Base-by-base conservation (phyloP, 106 monocot species). In the Dendrobium huoshanense region DNA sequence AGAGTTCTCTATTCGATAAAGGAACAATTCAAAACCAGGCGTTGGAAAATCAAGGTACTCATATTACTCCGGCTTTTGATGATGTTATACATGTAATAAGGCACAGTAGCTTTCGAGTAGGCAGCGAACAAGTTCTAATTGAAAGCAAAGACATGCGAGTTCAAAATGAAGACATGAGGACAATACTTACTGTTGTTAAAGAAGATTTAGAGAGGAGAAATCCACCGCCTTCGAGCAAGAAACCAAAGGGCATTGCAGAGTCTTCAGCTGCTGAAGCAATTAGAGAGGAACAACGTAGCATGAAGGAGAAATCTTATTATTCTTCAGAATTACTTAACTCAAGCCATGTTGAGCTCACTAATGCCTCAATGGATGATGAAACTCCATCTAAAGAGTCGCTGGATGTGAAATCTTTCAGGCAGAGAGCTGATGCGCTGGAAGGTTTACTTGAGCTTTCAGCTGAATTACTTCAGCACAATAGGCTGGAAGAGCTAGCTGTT, bases 401-500 rank as follows among this genome's bases (percentile, higher is more conserved):
- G 67, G 97, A 94, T 77, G 88, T 92, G 77, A 91, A 89, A 6
- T 95, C 98, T 13, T 95, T 87, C 42, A 91, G 87, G 48, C 95
- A 95, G 82, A 88, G 98, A 82, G 95, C 98, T 25, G 98, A 98
- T 37, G 98, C 98, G 2, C 87, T 98, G 65, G 98, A 98, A 87
- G 98, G 92, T 2, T 82, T 98, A 54, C 73, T 98, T 65, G 98
- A 98, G 81, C 81, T 98, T 24, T 98, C 98, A 7, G 98, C 98
- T 3, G 98, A 98, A 17, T 79, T 98, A 48, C 83, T 98, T 59
- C 87, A 90, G 73, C 82, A 87, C 56, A 90, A 88, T 55, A 88
- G 83, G 73, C 76, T 98, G 83, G 98, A 93, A 75, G 98, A 95
- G 77, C 87, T 98, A 42, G 87, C 92, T 0, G 91, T 91, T 75